Percentiles rank a stretch among this genome's conserved stretches.
phyloP scores from a whole-genome alignment of 495 filamentous ascomycete genomes.

The Trichoderma asperelloides region DNA sequence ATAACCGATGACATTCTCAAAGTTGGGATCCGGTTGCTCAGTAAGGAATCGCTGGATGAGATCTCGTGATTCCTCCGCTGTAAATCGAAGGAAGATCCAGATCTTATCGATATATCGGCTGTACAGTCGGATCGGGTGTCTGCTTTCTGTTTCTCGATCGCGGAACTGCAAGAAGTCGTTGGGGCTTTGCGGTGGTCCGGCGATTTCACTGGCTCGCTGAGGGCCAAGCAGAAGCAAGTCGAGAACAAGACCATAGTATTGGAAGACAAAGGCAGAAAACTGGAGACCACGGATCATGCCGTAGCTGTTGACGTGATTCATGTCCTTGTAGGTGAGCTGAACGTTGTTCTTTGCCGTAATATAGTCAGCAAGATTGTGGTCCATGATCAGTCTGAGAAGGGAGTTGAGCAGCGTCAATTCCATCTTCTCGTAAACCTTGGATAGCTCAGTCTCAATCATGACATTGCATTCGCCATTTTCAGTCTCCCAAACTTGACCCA shows the following conservation, averaged over 20 bases:
- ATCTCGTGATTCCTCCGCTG: slow-evolving; percentile 87
- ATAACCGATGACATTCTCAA: slow-evolving; percentile 98
- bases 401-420: slow-evolving; percentile 94
- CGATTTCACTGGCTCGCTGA: slow-evolving; percentile 92
- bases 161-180: slow-evolving; percentile 99
- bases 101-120: slow-evolving; percentile 97
- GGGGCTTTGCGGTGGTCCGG: slow-evolving; percentile 88
- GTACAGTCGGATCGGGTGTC: slow-evolving; percentile 92
- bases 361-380: slow-evolving; percentile 98
- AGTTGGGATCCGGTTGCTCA: slow-evolving; percentile 97
- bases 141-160: slow-evolving; percentile 80
- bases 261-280: slow-evolving; percentile 98
- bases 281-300: slow-evolving; percentile 96
- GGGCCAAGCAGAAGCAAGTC: slow-evolving; percentile 89
- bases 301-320: slow-evolving; percentile 99
- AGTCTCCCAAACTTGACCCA: slow-evolving; percentile 95
- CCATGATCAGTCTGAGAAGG: slow-evolving; percentile 92
- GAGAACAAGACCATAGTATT: slow-evolving; percentile 95
- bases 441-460: slow-evolving; percentile 96
- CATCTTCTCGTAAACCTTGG: slow-evolving; percentile 99
- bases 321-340: slow-evolving; percentile 98
- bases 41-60: slow-evolving; percentile 97
- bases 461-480: slow-evolving; percentile 96
- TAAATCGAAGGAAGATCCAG: slow-evolving; percentile 95
- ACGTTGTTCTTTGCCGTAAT: slow-evolving; percentile 99